Evolutionary conservation across 2,329 filamentous ascomycete species (phyloP), one percentile per base, ranked within the genome.

Genomic region (Cordyceps cicadae): DNA sequence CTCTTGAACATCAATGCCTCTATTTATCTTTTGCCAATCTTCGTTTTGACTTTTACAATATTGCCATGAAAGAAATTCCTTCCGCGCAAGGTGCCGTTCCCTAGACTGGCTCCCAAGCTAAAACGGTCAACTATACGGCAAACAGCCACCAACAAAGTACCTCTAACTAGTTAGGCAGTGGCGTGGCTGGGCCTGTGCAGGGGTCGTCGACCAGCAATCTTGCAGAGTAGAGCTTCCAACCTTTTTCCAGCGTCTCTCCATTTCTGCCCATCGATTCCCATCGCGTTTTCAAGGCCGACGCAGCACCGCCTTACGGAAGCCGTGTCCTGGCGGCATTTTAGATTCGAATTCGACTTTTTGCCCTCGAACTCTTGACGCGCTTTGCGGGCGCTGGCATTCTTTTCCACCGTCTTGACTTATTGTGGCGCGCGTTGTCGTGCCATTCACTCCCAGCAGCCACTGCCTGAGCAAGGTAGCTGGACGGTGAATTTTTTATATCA

Each of bases 181-280:
- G 39, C 24, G n/a, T 8, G 37, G 21, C 45, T 48, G 43, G 54
- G 29, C 45, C 9, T 15, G 46, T 15, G 55, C 55, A 58, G 46
- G 55, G 54, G 34, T 58, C 26, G 14, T 6, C 29, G 29, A 8
- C 54, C 26, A 54, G 39, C 54, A 57, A 51, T 51, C 34, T 45
- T 45, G 56, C 34, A 53, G 56, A 24, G 24, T 24, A 24, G 24
- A 52, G 48, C 56, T 46, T 52, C 56, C 26, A 59, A 41, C 49
- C 39, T 59, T 59, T 58, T 58, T 58, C 46, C 34, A 50, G 45
- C 32, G 15, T 43, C 45, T 43, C 45, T 51, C 46, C 45, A 56
- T 56, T 58, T 50, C 55, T 58, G 46, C 46, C 55, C 34, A 51
- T 50, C 45, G 24, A 50, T 29, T 50, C 9, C 24, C 55, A 59